Conservation (phyloP, 2,329 filamentous ascomycete species). For the Calcarisporium arbuscula region DNA sequence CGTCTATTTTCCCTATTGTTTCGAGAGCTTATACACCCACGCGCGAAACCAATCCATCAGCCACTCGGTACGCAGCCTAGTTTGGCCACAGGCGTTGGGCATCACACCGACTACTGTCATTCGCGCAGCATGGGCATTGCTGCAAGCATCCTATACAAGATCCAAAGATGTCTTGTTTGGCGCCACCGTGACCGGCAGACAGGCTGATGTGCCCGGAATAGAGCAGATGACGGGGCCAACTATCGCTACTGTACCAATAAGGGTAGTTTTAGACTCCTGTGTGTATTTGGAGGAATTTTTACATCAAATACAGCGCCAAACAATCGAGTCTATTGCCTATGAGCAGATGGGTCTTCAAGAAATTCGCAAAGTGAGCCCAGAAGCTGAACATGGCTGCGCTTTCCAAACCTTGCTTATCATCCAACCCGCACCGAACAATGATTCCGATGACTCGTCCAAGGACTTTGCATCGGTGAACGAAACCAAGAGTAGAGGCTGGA, state of each 20-base stretch:
- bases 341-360: conserved; percentile 17
- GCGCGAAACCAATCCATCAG: conserved; percentile 4
- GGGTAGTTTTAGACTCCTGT: conserved; percentile 9
- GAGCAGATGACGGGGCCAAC: conserved; percentile 20
- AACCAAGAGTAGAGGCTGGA: too few species aligned
- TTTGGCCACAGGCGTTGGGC: conserved; percentile 8
- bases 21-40: background rate
- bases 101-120: conserved; percentile 16
- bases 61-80: conserved; percentile 1
- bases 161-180: conserved; percentile 25
- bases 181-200: conserved; percentile 18
- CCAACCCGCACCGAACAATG: too few species aligned
- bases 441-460: too few species aligned
- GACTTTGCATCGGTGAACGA: too few species aligned
- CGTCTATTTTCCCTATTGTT: conserved; percentile 1
- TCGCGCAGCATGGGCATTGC: conserved; percentile 22
- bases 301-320: conserved; percentile 15
- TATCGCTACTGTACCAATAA: conserved; percentile 19
- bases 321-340: conserved; percentile 14
- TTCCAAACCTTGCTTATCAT: conserved; percentile 14
- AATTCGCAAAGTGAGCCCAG: conserved; percentile 11
- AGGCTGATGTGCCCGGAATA: conserved; percentile 18
- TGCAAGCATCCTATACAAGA: conserved; percentile 28
- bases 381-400: conserved; percentile 9
- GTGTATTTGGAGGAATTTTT: conserved; percentile 3